Percentiles rank a stretch among this genome's conserved stretches.
Conservation (phyloP, 202 grass and related monocot species). For the Elaeis oleifera region DNA sequence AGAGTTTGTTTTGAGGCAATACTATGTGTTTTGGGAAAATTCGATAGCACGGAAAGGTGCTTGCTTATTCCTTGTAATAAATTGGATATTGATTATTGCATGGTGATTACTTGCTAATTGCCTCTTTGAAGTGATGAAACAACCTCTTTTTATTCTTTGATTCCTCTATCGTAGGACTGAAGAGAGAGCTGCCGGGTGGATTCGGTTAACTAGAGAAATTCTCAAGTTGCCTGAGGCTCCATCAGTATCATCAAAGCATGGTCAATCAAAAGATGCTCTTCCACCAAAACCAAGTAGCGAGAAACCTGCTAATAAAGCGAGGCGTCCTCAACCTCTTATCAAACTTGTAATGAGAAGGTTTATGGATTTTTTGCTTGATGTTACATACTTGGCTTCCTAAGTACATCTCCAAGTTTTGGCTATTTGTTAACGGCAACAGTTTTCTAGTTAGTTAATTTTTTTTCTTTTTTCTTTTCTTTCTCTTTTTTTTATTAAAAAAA, state of each 20-base stretch:
- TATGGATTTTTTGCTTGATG: conserved; percentile 17
- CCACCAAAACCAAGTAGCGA: conserved; percentile 38
- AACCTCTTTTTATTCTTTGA: neutral
- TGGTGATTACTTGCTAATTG: neutral
- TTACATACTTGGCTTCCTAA: too few species aligned
- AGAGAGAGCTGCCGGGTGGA: conserved; percentile 95
- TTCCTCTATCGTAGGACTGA: conserved; percentile 55
- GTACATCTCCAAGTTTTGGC: too few species aligned
- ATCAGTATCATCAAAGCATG: conserved; percentile 67
- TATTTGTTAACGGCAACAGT: too few species aligned
- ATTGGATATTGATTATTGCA: neutral
- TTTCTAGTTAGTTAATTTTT: too few species aligned
- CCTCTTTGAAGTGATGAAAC: too few species aligned
- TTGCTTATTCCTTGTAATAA: conserved; percentile 3
- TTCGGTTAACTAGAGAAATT: conserved; percentile 94
- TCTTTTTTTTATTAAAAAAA: conserved; percentile 2
- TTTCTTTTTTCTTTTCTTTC: neutral
- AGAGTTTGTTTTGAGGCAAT: conserved; percentile 99
- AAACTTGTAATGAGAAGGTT: conserved; percentile 97
- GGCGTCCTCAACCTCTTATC: conserved; percentile 85
- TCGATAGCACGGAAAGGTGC: conserved; percentile 90
- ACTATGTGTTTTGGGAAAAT: conserved; percentile 93
- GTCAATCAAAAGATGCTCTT: conserved; percentile 40
- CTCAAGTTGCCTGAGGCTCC: conserved; percentile 96
- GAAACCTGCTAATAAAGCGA: conserved; percentile 75